Evolutionary conservation across 2,329 filamentous ascomycete genomes (phyloP), one percentile per base, ranked within the genome.

Genomic region (Trichoderma sp.): DNA sequence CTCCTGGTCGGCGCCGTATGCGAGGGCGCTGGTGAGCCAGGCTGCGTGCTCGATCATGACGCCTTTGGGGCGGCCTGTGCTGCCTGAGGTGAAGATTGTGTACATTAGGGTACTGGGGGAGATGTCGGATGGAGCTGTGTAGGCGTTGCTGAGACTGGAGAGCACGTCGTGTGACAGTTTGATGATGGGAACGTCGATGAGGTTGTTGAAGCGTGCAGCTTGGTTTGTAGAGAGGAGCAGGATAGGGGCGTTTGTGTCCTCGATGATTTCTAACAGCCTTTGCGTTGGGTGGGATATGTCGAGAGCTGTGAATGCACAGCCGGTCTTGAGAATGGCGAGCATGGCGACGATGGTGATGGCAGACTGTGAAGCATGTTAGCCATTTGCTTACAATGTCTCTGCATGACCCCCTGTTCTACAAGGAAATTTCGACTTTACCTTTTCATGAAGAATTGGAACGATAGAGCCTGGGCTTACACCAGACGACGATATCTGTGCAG

Each of bases 21-120:
- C 50, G 15, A 63, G n/a, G n/a, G 60, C 48, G n/a, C 50, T 45
- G 26, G 67, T 59, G 0, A 65, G 7, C 12, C 71, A 68, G 0
- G 71, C 67, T 0, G 51, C 51, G 7, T 72, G 71, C 1, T 72
- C 67, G 30, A 72, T 69, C 1, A 72, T 60, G 24, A 73, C 63
- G 0, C 70, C 70, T 5, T 72, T 72, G 0, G 71, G 68, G 4
- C 45, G 70, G n/a, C 71, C 71, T 0, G 71, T 73, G 10, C 71
- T 72, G 1, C 71, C 71, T 0, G 71, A 72, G 1, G 71, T 72
- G 10, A 66, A 72, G 2, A 72, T 69, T 9, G 70, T 61, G 3
- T 71, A 68, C 48, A 63, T 50, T 5, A 63, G 39, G n/a, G 47
- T 15, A 15, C 14, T 17, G 1, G 48, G 50, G 1, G 50, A 34